Conservation (phyloP, 129 eudicot genomes). For the Flaveria linearis region DNA sequence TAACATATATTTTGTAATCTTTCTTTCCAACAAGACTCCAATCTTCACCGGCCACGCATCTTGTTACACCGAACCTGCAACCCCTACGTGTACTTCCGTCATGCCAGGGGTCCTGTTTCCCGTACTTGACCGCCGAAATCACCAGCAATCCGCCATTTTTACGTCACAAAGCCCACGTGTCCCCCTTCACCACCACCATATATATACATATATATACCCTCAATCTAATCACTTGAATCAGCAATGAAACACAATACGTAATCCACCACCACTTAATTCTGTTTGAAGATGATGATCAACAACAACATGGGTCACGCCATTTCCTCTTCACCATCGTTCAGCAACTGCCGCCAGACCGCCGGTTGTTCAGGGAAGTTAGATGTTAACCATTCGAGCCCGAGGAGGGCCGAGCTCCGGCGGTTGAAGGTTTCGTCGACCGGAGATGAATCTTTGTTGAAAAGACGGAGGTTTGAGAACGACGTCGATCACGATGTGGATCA, state of each 20-base stretch:
- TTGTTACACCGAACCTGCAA: slow-evolving; percentile 25
- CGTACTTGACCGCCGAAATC: slow-evolving; percentile 46
- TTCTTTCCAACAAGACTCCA: slow-evolving; percentile 10
- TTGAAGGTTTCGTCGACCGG: slow-evolving; percentile 19
- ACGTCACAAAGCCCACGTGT: slow-evolving; percentile 20
- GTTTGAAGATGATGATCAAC: slow-evolving; percentile 23
- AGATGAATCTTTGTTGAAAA: slow-evolving; percentile 20
- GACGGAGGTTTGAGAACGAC: neutral
- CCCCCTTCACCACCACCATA: neutral
- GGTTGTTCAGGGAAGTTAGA: slow-evolving; percentile 13
- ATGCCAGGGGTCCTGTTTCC: slow-evolving; percentile 28
- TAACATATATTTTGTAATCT: no score
- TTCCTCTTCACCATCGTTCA: slow-evolving; percentile 4
- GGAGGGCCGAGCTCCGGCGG: slow-evolving; percentile 32
- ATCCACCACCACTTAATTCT: no score
- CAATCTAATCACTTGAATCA: neutral
- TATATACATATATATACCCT: slow-evolving; percentile 8
- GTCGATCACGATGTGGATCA: neutral
- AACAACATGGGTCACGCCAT: slow-evolving; percentile 21
- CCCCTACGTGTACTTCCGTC: slow-evolving; percentile 27
- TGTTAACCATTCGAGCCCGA: slow-evolving; percentile 19
- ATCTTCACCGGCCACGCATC: slow-evolving; percentile 34
- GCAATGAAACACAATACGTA: neutral
- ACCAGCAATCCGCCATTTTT: slow-evolving; percentile 4
- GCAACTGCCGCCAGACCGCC: slow-evolving; percentile 20